Evolutionary conservation across 179 eudicot genomes (phyloP).

Genomic region (Gypsophila paniculata): DNA sequence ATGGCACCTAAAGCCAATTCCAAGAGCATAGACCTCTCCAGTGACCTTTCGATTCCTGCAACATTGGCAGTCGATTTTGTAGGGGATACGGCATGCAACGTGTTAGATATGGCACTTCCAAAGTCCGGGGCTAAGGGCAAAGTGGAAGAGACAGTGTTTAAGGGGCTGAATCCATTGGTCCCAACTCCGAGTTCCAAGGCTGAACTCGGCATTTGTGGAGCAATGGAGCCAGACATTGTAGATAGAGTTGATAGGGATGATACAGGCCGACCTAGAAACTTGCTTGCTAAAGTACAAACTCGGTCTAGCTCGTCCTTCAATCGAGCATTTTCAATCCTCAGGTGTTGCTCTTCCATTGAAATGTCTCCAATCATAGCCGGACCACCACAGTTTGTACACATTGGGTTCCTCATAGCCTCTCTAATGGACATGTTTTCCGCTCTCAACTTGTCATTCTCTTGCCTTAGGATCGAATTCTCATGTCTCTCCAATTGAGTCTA

Average conservation of each 20-base stretch:
- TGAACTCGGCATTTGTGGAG: constrained; percentile 65
- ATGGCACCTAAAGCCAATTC: constrained; percentile 89
- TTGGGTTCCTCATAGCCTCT: constrained; percentile 87
- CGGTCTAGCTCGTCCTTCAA: constrained; percentile 85
- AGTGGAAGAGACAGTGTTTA: constrained; percentile 37
- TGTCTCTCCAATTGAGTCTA: constrained; percentile 95
- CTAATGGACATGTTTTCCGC: constrained; percentile 79
- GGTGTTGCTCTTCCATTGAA: constrained; percentile 87
- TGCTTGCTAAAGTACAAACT: constrained; percentile 73
- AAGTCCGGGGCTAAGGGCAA: constrained; percentile 55
- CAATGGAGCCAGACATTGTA: constrained; percentile 30
- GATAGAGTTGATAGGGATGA: constrained; percentile 34
- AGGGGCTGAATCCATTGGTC: constrained; percentile 57
- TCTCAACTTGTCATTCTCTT: constrained; percentile 88
- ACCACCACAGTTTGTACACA: constrained; percentile 85
- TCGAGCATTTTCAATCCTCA: constrained; percentile 77
- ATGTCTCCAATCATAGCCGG: constrained; percentile 82
- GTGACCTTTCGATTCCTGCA: constrained; percentile 44
- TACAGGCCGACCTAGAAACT: constrained; percentile 78
- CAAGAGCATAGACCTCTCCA: constrained; percentile 78
- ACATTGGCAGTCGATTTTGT: constrained; percentile 38
- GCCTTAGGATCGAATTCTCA: constrained; percentile 79
- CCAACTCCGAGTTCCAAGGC: constrained; percentile 75
- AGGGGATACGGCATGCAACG: constrained; percentile 45
- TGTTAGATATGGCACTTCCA: constrained; percentile 49